Evolutionary conservation across 139 green algal genomes (phyloP), one percentile per base, ranked within the genome.

Genomic region (Chlamydomonas incerta): DNA sequence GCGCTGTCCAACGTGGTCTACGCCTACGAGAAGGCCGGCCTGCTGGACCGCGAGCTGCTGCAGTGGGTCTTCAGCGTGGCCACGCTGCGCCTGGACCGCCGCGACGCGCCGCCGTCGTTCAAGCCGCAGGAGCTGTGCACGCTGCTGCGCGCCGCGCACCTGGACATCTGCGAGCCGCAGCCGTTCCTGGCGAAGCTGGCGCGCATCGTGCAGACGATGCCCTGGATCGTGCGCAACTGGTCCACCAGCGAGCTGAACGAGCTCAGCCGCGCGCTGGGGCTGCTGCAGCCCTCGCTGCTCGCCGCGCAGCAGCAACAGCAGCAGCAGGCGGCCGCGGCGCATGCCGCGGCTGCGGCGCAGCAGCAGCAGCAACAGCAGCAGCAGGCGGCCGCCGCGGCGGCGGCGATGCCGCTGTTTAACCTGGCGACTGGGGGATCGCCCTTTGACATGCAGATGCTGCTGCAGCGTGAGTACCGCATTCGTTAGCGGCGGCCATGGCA

Each of bases 1-100:
- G 91, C 91, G 23, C 89, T 94, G 41, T 88, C 82, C 65, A 94
- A 94, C 85, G 87, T 90, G 47, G 87, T 92, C 14, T 94, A 90
- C 47, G 91, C 91, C 18, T 94, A 89, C 72, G 89, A 93, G 55
- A 94, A 91, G 81, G 86, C 82, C 15, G 86, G 89, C 15, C 65
- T 91, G 52, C 86, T 93, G n/a, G 82, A 88, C 69, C 47, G 58
- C 10, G 90, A 93, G 73, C 87, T 93, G 69, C 77, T 93, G 79
- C 50, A 79, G 24, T 74, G 66, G 67, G 86, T 93, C 4, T 93
- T 93, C 80, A 88, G 88, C 35, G 87, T 93, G 23, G 87, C 87
- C 28, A 82, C 77, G 1, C 85, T 93, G 50, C 76, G 90, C 3
- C 87, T 93, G 57, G 87, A 91, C 41, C 76, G 86, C 35, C 63